Evolutionary conservation across 129 eudicot genomes (phyloP), one percentile per base, ranked within the genome.

Genomic region (Pseudognaphalium luteoalbum): DNA sequence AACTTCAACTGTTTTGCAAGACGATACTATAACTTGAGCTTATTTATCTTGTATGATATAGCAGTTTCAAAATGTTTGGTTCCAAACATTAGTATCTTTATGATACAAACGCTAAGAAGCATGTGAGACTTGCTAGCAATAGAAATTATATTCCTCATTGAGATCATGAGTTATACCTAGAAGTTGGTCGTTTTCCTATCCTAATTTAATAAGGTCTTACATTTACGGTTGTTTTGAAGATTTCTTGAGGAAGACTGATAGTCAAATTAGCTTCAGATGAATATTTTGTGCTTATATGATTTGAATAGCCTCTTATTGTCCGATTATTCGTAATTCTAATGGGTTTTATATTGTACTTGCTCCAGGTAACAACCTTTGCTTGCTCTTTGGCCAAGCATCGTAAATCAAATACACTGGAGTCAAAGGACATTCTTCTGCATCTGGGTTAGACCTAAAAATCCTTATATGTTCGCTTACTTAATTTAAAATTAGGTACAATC

Each of bases 351-450:
- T 51, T 8, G 3, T 81, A 58, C 19, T 16, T 66, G 37, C 3
- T 61, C 73, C 90, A 94, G 98, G 85, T 94, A 22, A 91, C 98
- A 51, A 87, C 93, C 30, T 94, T 87, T 76, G 98, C 96, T 63
- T 91, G 97, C 83, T 94, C 96, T 54, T 84, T 94, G 80, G 97
- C 98, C 70, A 94, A 94, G 80, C 98, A 94, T 85, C 92, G 98
- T 21, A 91, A 94, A 73, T 94, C 98, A 78, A 88, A 78, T 71
- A 91, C 88, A 22, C 78, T 94, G 77, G 98, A 94, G 82, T 88
- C 98, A 35, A 94, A 91, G 79, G 98, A 94, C 82, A 89, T 94
- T 73, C 96, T 94, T 73, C 83, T 91, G 62, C 97, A 91, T 78
- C 84, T 94, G 77, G 97, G 98, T 94, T 47, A 77, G 93, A 82